Evolutionary conservation across 2,329 filamentous ascomycete genomes (phyloP), one percentile per base, ranked within the genome.

Genomic region (Fusarium udum): DNA sequence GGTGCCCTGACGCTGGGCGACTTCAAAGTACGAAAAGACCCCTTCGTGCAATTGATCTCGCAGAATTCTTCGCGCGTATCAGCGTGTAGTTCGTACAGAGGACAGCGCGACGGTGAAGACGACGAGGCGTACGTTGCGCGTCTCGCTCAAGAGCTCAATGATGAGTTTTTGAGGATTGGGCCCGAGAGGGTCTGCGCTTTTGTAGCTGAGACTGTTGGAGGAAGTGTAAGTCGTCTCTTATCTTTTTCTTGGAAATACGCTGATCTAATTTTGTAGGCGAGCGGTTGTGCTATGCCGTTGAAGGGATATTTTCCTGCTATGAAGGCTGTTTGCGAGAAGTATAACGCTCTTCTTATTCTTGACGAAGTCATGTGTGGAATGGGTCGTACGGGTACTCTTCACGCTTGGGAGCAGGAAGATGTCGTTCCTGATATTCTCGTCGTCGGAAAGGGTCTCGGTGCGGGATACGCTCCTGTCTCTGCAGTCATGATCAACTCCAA

Each of bases 341-440:
- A 91, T 64, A 87, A 86, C 4, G 86, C 87, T 0, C 82, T 91
- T 5, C 82, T 91, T 10, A 84, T 89, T n/a, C 70, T 89, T 0
- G 88, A 90, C 62, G 87, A 90, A 78, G 87, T 94, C 67, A 94
- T 94, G 92, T 91, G 87, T 56, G 91, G 91, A 15, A 88, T 89
- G 80, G 91, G 91, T 7, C 86, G 91, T 7, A 87, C 85, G 0
- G 90, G 90, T 1, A 88, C 84, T 11, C 80, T 92, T 73, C 87
- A 93, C 80, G 88, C 90, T 0, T 92, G 88, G 87, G 85, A 92
- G 76, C 86, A 91, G 52, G 87, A 91, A 83, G 84, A n/a, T 7
- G 73, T 86, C 0, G 73, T 78, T 15, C 92, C 92, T 0, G 91
- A 94, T 75, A 86, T 94, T 4, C 87, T 91, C 77, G 89, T 89